These are phyloP conservation scores for Oryza meridionalis DNA, from an alignment of 176 grass and related monocot genomes.

Conservation along the genomic window DNA sequence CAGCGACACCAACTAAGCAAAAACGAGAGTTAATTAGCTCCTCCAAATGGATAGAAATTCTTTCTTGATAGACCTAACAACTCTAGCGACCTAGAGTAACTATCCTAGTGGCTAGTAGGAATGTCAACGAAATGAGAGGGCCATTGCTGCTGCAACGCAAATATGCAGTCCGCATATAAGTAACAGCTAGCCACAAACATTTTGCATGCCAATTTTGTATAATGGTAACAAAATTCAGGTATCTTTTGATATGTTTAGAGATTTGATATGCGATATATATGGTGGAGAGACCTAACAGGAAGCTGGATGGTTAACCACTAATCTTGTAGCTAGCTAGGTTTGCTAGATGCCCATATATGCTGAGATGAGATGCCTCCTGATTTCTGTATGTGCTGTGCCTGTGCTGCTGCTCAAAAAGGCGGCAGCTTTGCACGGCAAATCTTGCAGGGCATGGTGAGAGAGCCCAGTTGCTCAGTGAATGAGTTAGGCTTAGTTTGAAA, in stretches of 20 bases:
- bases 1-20: not conserved
- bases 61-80: not conserved
- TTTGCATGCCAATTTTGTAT: not conserved
- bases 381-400: not conserved
- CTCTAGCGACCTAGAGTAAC: not conserved
- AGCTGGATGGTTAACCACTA: not conserved
- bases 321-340: constrained; percentile 1
- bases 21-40: not conserved
- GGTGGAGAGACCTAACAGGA: not conserved
- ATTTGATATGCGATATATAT: not conserved
- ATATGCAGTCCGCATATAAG: not conserved
- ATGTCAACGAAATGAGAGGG: constrained; percentile 14
- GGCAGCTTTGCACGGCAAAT: constrained; percentile 4
- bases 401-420: constrained; percentile 33
- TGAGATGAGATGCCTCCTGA: constrained; percentile 16
- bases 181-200: not conserved
- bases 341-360: not conserved
- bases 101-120: constrained; percentile 3
- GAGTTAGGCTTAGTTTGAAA: not conserved
- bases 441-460: not conserved
- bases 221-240: not conserved
- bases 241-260: constrained; percentile 7
- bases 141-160: not conserved
- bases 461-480: not conserved
- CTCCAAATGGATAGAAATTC: constrained; percentile 4